Evolutionary conservation across 257 asterid genomes (phyloP).

Genomic region (Nicotiana benthamiana): DNA sequence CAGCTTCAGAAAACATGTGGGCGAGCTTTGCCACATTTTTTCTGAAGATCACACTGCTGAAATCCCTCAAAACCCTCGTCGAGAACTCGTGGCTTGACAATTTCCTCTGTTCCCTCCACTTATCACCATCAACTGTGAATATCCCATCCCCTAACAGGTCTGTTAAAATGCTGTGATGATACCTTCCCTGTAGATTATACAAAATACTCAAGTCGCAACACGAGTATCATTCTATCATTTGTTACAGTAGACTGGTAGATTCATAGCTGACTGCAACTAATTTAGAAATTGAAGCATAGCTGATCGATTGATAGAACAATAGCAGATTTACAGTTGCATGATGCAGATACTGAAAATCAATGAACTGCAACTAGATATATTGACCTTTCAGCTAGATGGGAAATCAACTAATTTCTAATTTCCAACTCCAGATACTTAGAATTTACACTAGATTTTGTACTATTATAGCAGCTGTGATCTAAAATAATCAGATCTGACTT

Average conservation of each 20-base stretch:
- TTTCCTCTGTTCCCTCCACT: slow-evolving; percentile 71
- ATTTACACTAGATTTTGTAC: background rate
- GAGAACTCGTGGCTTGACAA: slow-evolving; percentile 68
- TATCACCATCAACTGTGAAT: slow-evolving; percentile 72
- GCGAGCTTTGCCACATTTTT: slow-evolving; percentile 45
- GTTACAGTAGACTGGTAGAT: background rate
- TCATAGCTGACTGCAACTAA: background rate
- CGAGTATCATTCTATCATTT: background rate
- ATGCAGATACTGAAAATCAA: background rate
- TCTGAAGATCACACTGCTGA: slow-evolving; percentile 50
- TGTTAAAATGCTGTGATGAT: slow-evolving; percentile 32
- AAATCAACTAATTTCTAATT: background rate
- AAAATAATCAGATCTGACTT: background rate
- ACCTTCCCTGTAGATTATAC: slow-evolving; percentile 36
- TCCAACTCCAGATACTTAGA: background rate
- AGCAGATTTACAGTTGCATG: background rate
- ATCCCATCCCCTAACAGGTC: slow-evolving; percentile 70
- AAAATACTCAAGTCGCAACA: background rate
- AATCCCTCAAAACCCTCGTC: slow-evolving; percentile 55
- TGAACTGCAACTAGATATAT: background rate
- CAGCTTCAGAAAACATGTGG: slow-evolving; percentile 38
- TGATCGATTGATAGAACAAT: background rate
- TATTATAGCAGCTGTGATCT: background rate
- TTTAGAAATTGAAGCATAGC: background rate
- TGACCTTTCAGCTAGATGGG: background rate